Evolutionary conservation across 306 rosid species (phyloP).

Genomic region (Mimosa pudica): DNA sequence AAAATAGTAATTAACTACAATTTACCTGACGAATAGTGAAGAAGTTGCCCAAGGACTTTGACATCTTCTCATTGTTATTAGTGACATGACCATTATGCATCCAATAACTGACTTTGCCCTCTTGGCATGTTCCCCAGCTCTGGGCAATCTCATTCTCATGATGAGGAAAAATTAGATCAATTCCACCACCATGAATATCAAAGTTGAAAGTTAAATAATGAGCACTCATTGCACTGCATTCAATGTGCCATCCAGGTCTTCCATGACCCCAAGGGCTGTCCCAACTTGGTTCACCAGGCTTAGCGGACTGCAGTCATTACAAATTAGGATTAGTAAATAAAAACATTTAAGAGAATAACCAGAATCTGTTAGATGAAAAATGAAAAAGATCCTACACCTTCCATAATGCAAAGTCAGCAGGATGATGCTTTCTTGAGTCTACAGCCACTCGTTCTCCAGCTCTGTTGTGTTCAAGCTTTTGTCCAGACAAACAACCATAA

Average conservation of each 20-base stretch:
- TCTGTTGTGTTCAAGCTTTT: conserved; percentile 72
- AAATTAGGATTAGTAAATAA: conserved; percentile 25
- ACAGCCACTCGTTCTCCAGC: conserved; percentile 96
- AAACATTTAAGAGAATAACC: conserved; percentile 14
- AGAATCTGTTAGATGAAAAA: conserved; percentile 27
- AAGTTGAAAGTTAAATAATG: conserved; percentile 76
- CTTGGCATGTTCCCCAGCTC: conserved; percentile 84
- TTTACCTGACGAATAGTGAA: conserved; percentile 92
- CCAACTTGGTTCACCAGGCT: conserved; percentile 97
- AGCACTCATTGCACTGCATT: conserved; percentile 99
- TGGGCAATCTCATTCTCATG: conserved; percentile 98
- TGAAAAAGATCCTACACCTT: conserved; percentile 55
- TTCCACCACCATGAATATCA: conserved; percentile 99
- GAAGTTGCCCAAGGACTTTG: conserved; percentile 90
- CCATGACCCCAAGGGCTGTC: conserved; percentile 98
- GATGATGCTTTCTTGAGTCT: conserved; percentile 81
- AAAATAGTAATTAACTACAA: conserved; percentile 16
- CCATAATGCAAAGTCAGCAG: conserved; percentile 96
- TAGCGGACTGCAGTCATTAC: conserved; percentile 70
- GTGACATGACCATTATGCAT: conserved; percentile 98
- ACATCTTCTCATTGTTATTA: conserved; percentile 89
- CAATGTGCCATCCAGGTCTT: conserved; percentile 99
- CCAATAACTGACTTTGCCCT: conserved; percentile 75
- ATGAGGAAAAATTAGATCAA: conserved; percentile 93
- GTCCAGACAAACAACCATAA: conserved; percentile 86